Evolutionary conservation across 2,329 filamentous ascomycete species (phyloP).

Genomic region (Cytospora piceicola): DNA sequence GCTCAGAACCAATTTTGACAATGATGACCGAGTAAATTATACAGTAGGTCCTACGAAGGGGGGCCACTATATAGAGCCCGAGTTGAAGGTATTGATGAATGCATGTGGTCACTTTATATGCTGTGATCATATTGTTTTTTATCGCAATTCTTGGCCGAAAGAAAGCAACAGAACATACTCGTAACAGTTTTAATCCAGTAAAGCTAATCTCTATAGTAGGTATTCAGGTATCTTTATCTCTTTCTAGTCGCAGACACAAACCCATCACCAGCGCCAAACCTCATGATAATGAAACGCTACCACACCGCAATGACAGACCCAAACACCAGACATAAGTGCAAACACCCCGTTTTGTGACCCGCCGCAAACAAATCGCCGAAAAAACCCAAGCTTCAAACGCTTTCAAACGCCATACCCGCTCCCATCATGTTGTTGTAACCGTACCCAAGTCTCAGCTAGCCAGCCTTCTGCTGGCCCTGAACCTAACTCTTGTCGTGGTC

Average conservation of each 20-base stretch:
- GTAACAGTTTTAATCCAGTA: slow-evolving; percentile 3
- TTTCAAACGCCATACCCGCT: not conserved
- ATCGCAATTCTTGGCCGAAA: too few relatives aligned
- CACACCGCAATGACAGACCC: slow-evolving; percentile 2
- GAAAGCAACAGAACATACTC: not conserved
- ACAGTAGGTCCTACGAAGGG: too few relatives aligned
- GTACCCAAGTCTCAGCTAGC: not conserved
- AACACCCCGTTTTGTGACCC: not conserved
- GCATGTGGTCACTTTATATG: too few relatives aligned
- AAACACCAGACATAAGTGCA: not conserved
- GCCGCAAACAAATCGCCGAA: not conserved
- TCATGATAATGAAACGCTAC: slow-evolving; percentile 1
- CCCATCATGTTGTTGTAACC: not conserved
- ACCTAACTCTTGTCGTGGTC: too few relatives aligned
- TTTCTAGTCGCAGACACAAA: slow-evolving; percentile 4
- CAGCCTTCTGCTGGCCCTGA: not conserved
- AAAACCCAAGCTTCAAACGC: not conserved
- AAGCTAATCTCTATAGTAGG: slow-evolving; percentile 14
- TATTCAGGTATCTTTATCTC: slow-evolving; percentile 18
- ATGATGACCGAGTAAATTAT: too few relatives aligned
- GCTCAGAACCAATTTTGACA: too few relatives aligned
- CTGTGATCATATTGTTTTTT: too few relatives aligned
- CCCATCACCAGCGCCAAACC: slow-evolving; percentile 20
- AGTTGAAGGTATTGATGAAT: too few relatives aligned
- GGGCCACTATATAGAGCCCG: too few relatives aligned